Base-by-base conservation (phyloP, 2,329 filamentous ascomycete genomes). In the Penicillium palitans region DNA sequence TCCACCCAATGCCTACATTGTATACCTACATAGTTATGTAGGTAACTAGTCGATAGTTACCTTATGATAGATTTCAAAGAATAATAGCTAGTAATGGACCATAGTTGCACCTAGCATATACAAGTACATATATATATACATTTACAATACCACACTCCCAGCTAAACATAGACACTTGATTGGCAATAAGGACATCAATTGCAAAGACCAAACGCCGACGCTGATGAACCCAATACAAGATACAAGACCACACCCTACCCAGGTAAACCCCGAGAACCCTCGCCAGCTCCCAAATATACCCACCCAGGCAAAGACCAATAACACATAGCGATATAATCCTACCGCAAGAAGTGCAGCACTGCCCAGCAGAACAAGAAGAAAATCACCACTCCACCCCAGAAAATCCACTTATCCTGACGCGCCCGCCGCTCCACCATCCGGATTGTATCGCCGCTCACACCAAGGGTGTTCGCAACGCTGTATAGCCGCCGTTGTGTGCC, bases 331-430 rank as follows among this genome's bases (percentile, higher is more conserved):
- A 25, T 48, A 33, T 42, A n/a, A 15, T 10, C 40, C 17, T 76
- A 93, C 72, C 90, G 81, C 76, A 99, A 75, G 72, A 86, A 98
- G 76, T 93, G 90, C 71, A 99, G 73, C 56, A 96, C 92, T 63
- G 95, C 78, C 87, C 91, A 98, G 76, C 93, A 96, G 73, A 99
- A 99, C 39, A 84, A 72, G 69, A 98, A 90, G 75, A 99, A 99
- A 37, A 95, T 76, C 6, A 96, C 76, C 3, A 93, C 91, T 0
- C 95, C 92, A 0, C 81, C 89, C 83, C 90, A 90, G 74, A 99
- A 99, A 37, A 99, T 96, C 92, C 93, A 98, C 78, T 97, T 98
- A 74, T 99, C 95, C 80, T 98, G 90, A 74, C 87, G 90, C 51
- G 95, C 92, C 62, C 95, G 83, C 66, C 95, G 80, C 78, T 98